A percentile compares a stretch with the other conserved stretches of the same genome.
phyloP scores from a whole-genome alignment of 306 rosid genomes.

The Pterocarpus santalinus region DNA sequence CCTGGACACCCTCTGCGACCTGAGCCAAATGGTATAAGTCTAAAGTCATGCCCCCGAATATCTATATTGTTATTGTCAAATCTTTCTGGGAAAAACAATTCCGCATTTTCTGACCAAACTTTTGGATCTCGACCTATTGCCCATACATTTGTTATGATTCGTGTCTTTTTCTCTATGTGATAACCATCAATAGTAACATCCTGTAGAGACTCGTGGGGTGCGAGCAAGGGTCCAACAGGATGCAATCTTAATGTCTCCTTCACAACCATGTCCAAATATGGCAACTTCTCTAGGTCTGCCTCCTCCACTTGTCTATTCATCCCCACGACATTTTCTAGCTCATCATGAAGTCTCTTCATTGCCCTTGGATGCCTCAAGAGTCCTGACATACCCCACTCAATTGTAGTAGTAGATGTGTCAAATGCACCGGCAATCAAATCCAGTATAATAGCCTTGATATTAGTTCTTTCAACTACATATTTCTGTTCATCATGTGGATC shows the following conservation, averaged over 20 bases:
- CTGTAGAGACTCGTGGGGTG: constrained; percentile 40
- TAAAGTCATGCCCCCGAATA: constrained; percentile 43
- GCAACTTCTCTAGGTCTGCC: constrained; percentile 41
- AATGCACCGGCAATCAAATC: constrained; percentile 42
- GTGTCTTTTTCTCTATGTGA: constrained; percentile 40
- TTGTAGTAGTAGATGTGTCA: not conserved
- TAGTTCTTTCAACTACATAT: constrained; percentile 3
- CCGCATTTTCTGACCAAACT: constrained; percentile 38
- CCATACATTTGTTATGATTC: constrained; percentile 48
- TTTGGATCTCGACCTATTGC: constrained; percentile 47
- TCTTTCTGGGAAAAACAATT: constrained; percentile 47
- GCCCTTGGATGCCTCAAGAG: constrained; percentile 48
- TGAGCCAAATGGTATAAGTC: constrained; percentile 57
- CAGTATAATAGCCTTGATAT: constrained; percentile 46
- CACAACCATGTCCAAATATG: constrained; percentile 51
- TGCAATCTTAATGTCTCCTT: constrained; percentile 51
- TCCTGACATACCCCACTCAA: constrained; percentile 52
- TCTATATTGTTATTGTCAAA: not conserved
- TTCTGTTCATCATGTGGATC: not conserved
- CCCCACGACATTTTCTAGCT: constrained; percentile 44
- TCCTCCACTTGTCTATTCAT: constrained; percentile 49
- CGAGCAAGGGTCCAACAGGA: constrained; percentile 29
- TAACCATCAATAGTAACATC: constrained; percentile 40
- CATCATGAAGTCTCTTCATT: constrained; percentile 50
- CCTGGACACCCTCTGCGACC: constrained; percentile 58